Evolutionary conservation across 148 eudicot genomes (phyloP).

Genomic region (Silene uniflora): DNA sequence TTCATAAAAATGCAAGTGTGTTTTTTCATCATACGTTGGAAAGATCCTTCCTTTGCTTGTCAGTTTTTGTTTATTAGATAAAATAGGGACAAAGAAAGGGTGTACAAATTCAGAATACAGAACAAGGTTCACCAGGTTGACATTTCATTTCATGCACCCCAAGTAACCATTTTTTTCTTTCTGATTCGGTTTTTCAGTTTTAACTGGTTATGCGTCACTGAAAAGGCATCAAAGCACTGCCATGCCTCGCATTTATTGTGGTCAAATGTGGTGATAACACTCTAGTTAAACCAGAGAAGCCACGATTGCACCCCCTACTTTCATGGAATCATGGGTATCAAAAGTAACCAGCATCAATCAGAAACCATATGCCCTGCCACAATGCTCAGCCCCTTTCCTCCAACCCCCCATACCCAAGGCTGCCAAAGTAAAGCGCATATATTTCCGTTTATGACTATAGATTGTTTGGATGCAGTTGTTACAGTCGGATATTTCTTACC

Average conservation of each 20-base stretch:
- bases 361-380: too few relatives aligned
- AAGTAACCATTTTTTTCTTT: neutral
- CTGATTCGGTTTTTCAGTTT: neutral
- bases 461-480: neutral
- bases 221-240: neutral
- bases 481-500: neutral
- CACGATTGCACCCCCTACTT: too few relatives aligned
- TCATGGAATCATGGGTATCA: too few relatives aligned
- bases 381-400: neutral
- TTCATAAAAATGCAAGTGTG: neutral
- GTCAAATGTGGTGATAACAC: too few relatives aligned
- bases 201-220: neutral
- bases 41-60: neutral
- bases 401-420: neutral
- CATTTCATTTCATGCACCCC: neutral
- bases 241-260: too few relatives aligned
- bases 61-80: neutral
- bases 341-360: too few relatives aligned
- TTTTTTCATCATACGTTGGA: neutral
- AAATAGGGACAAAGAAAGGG: neutral
- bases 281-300: too few relatives aligned
- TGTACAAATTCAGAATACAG: neutral
- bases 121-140: neutral
- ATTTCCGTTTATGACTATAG: neutral
- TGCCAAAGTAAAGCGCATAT: neutral